Evolutionary conservation across 371 early-diverging fungal species (phyloP).

Genomic region (Rhizopus stolonifer): DNA sequence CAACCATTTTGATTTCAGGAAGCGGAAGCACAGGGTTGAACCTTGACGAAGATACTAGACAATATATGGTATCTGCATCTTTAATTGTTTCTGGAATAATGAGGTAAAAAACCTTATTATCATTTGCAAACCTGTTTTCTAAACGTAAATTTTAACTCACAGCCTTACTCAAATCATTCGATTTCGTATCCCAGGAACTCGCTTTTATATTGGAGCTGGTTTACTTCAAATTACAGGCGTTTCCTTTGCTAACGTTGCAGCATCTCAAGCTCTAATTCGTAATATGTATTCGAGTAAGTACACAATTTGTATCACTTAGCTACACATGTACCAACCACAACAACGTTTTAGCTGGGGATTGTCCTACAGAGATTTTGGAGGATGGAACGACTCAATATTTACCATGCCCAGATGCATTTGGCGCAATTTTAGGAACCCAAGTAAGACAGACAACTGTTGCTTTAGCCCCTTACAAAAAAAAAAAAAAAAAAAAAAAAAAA

Average conservation of each 20-base stretch:
- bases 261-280: slow-evolving; percentile 20
- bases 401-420: slow-evolving; percentile 55
- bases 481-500: too few relatives aligned
- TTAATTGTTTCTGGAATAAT: slow-evolving; percentile 32
- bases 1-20: slow-evolving; percentile 41
- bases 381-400: slow-evolving; percentile 42
- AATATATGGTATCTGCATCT: slow-evolving; percentile 45
- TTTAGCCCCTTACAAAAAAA: too few relatives aligned
- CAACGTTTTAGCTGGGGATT: slow-evolving; percentile 23
- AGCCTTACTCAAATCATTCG: slow-evolving; percentile 43
- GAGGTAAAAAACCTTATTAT: neutral
- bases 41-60: slow-evolving; percentile 34
- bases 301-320: neutral
- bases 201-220: slow-evolving; percentile 44
- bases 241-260: slow-evolving; percentile 20
- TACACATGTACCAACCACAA: neutral
- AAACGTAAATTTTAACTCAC: too few relatives aligned
- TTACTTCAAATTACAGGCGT: slow-evolving; percentile 28
- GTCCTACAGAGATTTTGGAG: slow-evolving; percentile 31
- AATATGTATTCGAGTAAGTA: slow-evolving; percentile 38
- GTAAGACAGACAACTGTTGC: slow-evolving; percentile 6
- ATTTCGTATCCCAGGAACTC: slow-evolving; percentile 38
- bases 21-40: slow-evolving; percentile 39
- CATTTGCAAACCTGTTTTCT: neutral
- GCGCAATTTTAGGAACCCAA: slow-evolving; percentile 56